Evolutionary conservation across 140 eudicot species (phyloP).

Genomic region (Stevia rebaudiana): DNA sequence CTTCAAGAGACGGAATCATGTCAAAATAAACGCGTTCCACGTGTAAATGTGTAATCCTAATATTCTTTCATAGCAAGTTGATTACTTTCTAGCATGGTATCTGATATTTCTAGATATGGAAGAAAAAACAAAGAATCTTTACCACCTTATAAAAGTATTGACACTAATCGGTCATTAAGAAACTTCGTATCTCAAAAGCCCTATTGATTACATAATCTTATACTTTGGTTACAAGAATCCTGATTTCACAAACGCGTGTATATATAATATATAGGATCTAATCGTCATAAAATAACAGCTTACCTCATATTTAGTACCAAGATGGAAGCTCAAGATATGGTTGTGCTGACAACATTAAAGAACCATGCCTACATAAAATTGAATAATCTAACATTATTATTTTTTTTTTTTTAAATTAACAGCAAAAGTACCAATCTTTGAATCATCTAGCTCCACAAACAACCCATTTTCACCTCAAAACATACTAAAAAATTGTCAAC

Average conservation of each 20-base stretch:
- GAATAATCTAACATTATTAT: neutral
- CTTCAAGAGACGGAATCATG: conserved; percentile 70
- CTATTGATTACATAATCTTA: neutral
- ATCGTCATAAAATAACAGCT: neutral
- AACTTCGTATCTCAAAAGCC: neutral
- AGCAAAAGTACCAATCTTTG: too few relatives aligned
- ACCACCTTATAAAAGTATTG: too few relatives aligned
- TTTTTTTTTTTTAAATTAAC: too few relatives aligned
- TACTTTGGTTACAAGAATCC: neutral
- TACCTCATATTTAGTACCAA: conserved; percentile 7
- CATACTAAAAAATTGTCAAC: neutral
- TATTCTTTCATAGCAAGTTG: neutral
- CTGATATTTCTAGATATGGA: too few relatives aligned
- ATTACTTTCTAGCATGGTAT: neutral
- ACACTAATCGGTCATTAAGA: neutral
- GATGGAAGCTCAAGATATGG: neutral
- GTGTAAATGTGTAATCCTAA: neutral
- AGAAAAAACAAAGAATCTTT: neutral
- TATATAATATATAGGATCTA: neutral
- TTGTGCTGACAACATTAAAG: neutral
- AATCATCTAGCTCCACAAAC: neutral
- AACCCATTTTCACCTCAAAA: neutral
- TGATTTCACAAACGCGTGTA: neutral
- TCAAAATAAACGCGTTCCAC: conserved; percentile 39
- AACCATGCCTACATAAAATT: neutral